Percentiles rank a stretch among this genome's conserved stretches.
Conservation (phyloP, 441 rosid species). For the Capsella rubella region DNA sequence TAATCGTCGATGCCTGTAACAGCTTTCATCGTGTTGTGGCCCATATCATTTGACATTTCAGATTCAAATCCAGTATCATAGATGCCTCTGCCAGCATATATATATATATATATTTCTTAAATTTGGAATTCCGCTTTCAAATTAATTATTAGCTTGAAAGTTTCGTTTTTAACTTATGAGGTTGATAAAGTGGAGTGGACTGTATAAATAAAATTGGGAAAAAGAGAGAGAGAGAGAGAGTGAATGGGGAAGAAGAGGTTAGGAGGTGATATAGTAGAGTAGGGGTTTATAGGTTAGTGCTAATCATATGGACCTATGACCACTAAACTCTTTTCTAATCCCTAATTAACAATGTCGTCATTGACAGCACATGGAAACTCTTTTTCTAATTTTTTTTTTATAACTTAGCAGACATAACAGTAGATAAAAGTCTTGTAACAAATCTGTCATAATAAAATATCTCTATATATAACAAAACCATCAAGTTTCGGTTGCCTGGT, state of each 20-base stretch:
- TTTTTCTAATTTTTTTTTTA: not conserved
- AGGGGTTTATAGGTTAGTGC: conserved; percentile 22
- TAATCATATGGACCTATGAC: conserved; percentile 35
- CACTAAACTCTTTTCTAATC: conserved; percentile 36
- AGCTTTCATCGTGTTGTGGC: not conserved
- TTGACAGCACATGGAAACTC: conserved; percentile 1
- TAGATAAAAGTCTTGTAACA: not conserved
- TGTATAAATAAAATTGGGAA: conserved; percentile 12
- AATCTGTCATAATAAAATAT: not conserved
- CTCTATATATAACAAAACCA: not conserved
- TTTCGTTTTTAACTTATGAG: not conserved
- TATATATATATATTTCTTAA: not conserved
- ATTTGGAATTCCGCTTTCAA: not conserved
- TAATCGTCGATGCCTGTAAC: not conserved
- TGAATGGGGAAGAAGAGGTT: conserved; percentile 39
- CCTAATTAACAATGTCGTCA: conserved; percentile 24
- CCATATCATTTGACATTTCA: not conserved
- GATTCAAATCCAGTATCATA: not conserved
- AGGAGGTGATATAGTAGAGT: conserved; percentile 31
- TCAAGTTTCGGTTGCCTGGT: not conserved
- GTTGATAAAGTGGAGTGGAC: conserved; percentile 18
- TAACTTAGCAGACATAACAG: conserved; percentile 7
- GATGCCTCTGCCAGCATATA: not conserved
- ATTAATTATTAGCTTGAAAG: not conserved
- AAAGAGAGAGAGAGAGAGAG: conserved; percentile 13